Evolutionary conservation across 2,329 filamentous ascomycete species (phyloP).

Genomic region (Ophiostoma triangulosporum): DNA sequence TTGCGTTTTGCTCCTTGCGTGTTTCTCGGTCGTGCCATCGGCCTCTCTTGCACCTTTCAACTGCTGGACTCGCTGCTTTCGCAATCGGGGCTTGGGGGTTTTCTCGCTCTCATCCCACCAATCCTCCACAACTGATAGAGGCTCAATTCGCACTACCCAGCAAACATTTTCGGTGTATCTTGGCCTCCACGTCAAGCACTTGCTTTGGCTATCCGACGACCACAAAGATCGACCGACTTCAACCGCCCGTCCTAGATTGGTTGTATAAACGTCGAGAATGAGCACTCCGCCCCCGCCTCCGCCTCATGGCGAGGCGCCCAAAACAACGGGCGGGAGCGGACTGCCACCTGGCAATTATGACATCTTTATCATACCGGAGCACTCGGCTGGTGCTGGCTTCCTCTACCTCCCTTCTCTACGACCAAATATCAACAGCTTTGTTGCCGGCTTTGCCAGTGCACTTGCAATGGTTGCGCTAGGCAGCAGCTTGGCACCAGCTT

Average conservation of each 20-base stretch:
- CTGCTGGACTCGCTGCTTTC: not conserved
- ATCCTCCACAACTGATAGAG: not conserved
- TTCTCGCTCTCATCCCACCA: not conserved
- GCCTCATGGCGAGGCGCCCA: constrained; percentile 70
- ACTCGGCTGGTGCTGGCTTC: constrained; percentile 79
- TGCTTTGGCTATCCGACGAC: not conserved
- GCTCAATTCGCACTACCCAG: not conserved
- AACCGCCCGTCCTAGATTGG: constrained; percentile 9
- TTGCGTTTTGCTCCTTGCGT: constrained; percentile 1
- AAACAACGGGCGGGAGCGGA: constrained; percentile 38
- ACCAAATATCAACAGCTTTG: constrained; percentile 79
- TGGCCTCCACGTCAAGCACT: constrained; percentile 5
- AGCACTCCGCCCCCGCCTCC: constrained; percentile 65
- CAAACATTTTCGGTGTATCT: not conserved
- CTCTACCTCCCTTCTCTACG: constrained; percentile 85
- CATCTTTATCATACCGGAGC: constrained; percentile 91
- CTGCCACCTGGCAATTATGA: constrained; percentile 87
- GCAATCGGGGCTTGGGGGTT: not conserved
- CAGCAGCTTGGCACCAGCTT: constrained; percentile 57
- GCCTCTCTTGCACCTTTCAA: not conserved
- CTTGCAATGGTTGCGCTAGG: constrained; percentile 61
- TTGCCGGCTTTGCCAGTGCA: constrained; percentile 70
- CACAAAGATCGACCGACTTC: not conserved
- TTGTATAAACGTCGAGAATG: constrained; percentile 22
- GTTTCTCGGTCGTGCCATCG: not conserved